Evolutionary conservation across 1,284 basidiomycete genomes (phyloP), one percentile per base, ranked within the genome.

Genomic region (Papiliotrema flavescens): DNA sequence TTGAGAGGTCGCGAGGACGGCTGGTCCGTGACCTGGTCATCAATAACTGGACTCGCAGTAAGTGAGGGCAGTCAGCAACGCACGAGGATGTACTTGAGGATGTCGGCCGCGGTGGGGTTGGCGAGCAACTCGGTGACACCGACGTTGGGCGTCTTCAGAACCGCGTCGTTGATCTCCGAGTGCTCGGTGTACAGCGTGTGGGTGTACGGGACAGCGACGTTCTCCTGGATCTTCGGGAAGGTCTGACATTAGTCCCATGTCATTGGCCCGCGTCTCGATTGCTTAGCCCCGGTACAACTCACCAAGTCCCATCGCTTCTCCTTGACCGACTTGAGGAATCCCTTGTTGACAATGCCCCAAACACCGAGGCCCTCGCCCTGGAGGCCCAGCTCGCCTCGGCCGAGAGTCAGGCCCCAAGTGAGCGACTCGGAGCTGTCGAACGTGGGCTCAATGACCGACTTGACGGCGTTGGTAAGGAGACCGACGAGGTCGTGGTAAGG

Each of bases 221-320:
- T 62, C 51, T 76, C 74, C 49, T 64, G 59, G 22, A 75, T 49
- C 46, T 66, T 63, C 41, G 74, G 63, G 61, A 74, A 77, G 20
- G 73, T 69, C 74, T 76, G 54, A 0, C 1, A 39, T 49, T 36
- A 50, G 36, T 14, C 14, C 41, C 8, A 37, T 3, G 22, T 51
- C 28, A 8, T 35, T 39, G 9, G 28, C 46, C 23, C 14, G 34
- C 43, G 49, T n/a, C 49, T 43, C 37, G 11, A 40, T 20, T 32
- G 34, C 47, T 11, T 46, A 23, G 23, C 14, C 20, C 6, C 5
- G 20, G 44, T 35, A 35, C 2, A 3, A 81, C 85, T 69, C 56
- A 94, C 90, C 71, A 94, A 73, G 75, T 94, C 91, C 87, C 89
- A 95, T 54, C 91, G 82, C 51, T 81, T 77, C 58, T 84, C 79